Conservation (phyloP, 31 red algal species). For the Asparagopsis taxiformis region DNA sequence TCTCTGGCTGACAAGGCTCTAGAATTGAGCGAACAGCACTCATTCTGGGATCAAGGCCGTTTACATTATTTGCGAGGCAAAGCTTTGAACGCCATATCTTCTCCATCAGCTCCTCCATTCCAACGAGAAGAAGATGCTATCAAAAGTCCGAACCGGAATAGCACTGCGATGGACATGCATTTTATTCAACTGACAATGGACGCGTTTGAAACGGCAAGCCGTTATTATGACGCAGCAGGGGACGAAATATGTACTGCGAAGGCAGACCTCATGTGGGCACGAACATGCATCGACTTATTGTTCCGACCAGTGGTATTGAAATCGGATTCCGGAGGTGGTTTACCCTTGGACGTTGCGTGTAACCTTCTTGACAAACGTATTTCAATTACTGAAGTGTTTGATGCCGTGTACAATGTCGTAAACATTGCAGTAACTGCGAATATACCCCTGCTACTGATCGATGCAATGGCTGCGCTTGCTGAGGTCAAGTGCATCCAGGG, state of each 20-base stretch:
- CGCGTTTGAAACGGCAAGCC: constrained; percentile 59
- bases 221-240: constrained; percentile 59
- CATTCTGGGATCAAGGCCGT: constrained; percentile 60
- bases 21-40: constrained; percentile 26
- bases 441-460: constrained; percentile 57
- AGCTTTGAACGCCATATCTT: constrained; percentile 49
- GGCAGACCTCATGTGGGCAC: constrained; percentile 60
- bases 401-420: constrained; percentile 48
- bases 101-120: constrained; percentile 31
- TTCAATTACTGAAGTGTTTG: constrained; percentile 34
- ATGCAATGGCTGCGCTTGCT: constrained; percentile 63
- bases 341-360: constrained; percentile 28
- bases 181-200: constrained; percentile 45
- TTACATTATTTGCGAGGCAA: constrained; percentile 73
- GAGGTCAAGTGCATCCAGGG: constrained; percentile 65
- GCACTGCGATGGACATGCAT: constrained; percentile 19
- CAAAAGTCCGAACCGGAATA: not conserved
- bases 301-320: constrained; percentile 47
- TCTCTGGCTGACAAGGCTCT: constrained; percentile 55
- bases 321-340: constrained; percentile 44
- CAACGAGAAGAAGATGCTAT: constrained; percentile 20
- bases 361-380: constrained; percentile 37
- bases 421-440: constrained; percentile 49
- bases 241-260: constrained; percentile 63
- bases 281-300: constrained; percentile 58